Conservation (phyloP, 768 basidiomycete genomes). For the Cystobasidium tubakii region DNA sequence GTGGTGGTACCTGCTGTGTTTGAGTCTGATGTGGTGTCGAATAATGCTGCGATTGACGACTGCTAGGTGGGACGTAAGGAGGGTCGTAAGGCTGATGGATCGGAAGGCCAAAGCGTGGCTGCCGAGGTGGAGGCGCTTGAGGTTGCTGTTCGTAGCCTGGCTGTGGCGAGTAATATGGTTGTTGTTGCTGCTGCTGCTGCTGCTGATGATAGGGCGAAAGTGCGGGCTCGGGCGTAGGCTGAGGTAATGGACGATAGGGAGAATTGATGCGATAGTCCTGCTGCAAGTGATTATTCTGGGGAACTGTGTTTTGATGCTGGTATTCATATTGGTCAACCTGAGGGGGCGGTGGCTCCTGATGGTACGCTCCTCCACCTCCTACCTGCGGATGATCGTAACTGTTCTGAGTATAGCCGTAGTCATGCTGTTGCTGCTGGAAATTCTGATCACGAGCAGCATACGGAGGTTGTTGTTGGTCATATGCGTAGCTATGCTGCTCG, state of each 20-base stretch:
- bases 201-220: background rate
- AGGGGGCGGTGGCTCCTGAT: background rate
- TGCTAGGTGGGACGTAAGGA: background rate
- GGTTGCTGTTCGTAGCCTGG: background rate
- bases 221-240: constrained; percentile 17
- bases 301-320: background rate
- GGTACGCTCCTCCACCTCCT: too few species aligned
- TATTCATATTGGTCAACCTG: background rate
- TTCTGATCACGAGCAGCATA: background rate
- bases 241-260: constrained; percentile 19
- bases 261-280: constrained; percentile 17
- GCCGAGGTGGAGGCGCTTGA: constrained; percentile 13
- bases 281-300: background rate
- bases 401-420: background rate
- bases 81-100: constrained; percentile 26
- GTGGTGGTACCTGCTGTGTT: background rate
- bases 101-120: constrained; percentile 26
- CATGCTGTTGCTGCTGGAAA: background rate
- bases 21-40: background rate
- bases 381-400: background rate
- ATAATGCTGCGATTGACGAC: background rate
- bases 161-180: background rate
- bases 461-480: background rate
- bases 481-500: background rate
- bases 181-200: background rate